Base-by-base conservation (phyloP, 108 stramenopile species). In the Pseudonitzschia multiseries region DNA sequence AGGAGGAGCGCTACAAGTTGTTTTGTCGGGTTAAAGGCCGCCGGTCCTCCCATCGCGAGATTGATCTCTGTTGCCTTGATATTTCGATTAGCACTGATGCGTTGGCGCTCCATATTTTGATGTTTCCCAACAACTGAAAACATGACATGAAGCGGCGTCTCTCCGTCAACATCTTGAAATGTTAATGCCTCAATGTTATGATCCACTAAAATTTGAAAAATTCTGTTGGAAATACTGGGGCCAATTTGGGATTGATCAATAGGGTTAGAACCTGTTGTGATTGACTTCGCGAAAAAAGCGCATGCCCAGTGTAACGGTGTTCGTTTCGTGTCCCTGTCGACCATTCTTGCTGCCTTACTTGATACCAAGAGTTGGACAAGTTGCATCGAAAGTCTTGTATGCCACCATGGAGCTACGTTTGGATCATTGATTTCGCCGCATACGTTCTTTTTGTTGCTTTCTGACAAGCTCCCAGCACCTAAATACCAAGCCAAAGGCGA, bases 251-350 rank as follows among this genome's bases (percentile, higher is more conserved):
- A 61, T 36, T 50, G 36, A 20, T 31, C 43, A n/a, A 66, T 12
- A n/a, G 63, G 59, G 22, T 65, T 15, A 31, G 50, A 53, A 40
- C 66, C 61, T 5, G 40, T 40, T 5, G 69, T 74, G 13, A n/a
- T 0, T 8, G 27, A 52, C 2, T 36, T 48, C 8, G 75, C 79
- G 70, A 80, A 75, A 57, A 80, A 72, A 71, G 71, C 73, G 57
- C 69, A 65, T 20, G 80, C 84, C 84, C 84, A 87, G 54, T 87
- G 87, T 51, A 87, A 73, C 12, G 84, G 84, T 3, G 66, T 79
- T 33, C 87, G 75, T 31, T 71, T 74, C 52, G 56, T 71, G 29
- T 59, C 64, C 29, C 15, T 62, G 62, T 87, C 86, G 18, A 50
- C 29, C 24, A 60, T 66, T 33, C 85, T 75, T 17, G 85, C 81